Evolutionary conservation across 169 alveolate species (phyloP), one percentile per base, ranked within the genome.

Genomic region (Eimeria tenella): DNA sequence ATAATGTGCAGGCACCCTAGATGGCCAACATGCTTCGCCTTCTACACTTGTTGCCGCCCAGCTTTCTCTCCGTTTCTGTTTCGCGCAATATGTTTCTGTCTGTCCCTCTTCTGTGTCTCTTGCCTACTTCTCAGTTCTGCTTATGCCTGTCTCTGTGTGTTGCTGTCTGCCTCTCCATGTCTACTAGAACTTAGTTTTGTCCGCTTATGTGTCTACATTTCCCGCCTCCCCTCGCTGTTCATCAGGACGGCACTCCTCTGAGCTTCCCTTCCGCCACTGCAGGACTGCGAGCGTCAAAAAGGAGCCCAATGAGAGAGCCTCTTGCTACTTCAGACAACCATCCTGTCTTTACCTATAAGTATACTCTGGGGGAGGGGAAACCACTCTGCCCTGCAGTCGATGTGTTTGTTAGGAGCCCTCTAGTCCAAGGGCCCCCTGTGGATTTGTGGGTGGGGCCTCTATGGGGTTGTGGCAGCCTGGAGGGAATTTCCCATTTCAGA

Each of bases 361-460:
- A 71, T 50, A 71, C 82, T 6, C 19, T 71, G 23, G 82, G 82
- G 6, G 82, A 71, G 82, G 82, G 82, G 55, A n/a, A 25, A 25
- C 82, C 82, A 5, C 82, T 71, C 52, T 71, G 82, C 52, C 53
- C 53, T 9, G 82, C 82, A 71, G 82, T 23, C 23, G 82, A 71
- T 71, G 55, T 71, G 0, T 71, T 25, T n/a, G n/a, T 71, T 15
- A 6, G 82, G 15, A 31, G 55, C 82, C 82, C 49, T 13, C 7
- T 21, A 5, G n/a, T 25, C 7, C 15, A 8, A 42, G 82, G 55
- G 50, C 19, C 82, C 55, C 55, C 82, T 42, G 13, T 71, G 19
- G 82, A 71, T 13, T 25, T 71, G 82, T 71, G 13, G 23, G 82
- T 71, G 50, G 55, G 19, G 50, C 82, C 82, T 7, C 82, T 71